phyloP scores from a whole-genome alignment of 768 basidiomycete species.

The Tylopilus cervinicoccineus region DNA sequence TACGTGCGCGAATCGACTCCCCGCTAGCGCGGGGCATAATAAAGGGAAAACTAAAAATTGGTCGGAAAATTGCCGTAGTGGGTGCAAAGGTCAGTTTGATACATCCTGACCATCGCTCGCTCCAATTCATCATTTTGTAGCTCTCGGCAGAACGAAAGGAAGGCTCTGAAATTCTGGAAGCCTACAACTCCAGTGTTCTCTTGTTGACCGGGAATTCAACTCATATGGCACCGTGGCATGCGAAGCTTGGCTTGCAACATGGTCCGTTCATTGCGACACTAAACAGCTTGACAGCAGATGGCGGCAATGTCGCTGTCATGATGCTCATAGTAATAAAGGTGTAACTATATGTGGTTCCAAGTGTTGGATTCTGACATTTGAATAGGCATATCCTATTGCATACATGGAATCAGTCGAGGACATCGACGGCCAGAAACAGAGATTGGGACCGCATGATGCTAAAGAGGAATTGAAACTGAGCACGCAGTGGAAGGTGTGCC shows the following conservation, averaged over 20 bases:
- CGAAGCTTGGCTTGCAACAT: slow-evolving; percentile 75
- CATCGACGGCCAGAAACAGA: slow-evolving; percentile 43
- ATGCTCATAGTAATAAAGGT: slow-evolving; percentile 73
- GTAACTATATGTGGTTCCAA: background rate
- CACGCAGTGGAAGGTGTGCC: slow-evolving; percentile 69
- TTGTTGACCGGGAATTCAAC: slow-evolving; percentile 80
- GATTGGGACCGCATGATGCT: slow-evolving; percentile 63
- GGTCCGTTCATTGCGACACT: slow-evolving; percentile 71
- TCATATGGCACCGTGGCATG: slow-evolving; percentile 83
- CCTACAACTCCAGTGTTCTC: slow-evolving; percentile 63
- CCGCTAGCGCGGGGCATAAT: slow-evolving; percentile 67
- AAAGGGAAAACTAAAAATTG: slow-evolving; percentile 63
- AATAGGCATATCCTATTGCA: slow-evolving; percentile 67
- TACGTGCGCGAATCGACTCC: slow-evolving; percentile 72
- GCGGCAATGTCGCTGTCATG: slow-evolving; percentile 72
- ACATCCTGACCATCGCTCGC: background rate
- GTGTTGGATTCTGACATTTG: background rate
- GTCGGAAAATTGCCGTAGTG: slow-evolving; percentile 77
- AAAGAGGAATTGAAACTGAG: slow-evolving; percentile 60
- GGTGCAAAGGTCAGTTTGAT: slow-evolving; percentile 68
- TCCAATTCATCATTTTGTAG: slow-evolving; percentile 34
- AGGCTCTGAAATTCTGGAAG: slow-evolving; percentile 78
- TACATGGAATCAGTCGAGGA: slow-evolving; percentile 67
- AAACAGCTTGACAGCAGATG: slow-evolving; percentile 74
- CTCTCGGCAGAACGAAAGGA: slow-evolving; percentile 70